phyloP scores from a whole-genome alignment of 1,284 basidiomycete genomes.

The Puccinia polysora region DNA sequence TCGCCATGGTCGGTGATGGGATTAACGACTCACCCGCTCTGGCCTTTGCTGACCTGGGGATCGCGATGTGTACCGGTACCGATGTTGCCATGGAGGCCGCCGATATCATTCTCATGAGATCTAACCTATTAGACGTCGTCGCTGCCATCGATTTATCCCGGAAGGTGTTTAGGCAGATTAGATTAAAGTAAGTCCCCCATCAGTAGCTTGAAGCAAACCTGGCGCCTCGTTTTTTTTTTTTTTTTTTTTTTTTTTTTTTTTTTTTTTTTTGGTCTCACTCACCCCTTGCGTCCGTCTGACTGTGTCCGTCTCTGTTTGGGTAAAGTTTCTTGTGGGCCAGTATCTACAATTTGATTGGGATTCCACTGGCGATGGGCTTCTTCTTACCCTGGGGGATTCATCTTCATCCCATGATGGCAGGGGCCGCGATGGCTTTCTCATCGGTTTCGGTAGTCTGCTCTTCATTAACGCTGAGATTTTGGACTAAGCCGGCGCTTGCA shows the following conservation, averaged over 20 bases:
- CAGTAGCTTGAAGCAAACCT: neutral
- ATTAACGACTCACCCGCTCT: constrained; percentile 98
- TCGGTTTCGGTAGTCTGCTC: constrained; percentile 92
- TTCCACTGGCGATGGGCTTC: constrained; percentile 97
- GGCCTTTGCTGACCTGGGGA: constrained; percentile 88
- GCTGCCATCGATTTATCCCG: constrained; percentile 86
- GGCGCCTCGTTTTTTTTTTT: neutral
- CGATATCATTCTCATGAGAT: constrained; percentile 94
- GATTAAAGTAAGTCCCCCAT: constrained; percentile 54
- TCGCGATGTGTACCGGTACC: constrained; percentile 90
- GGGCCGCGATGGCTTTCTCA: constrained; percentile 94
- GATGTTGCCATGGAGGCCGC: constrained; percentile 97
- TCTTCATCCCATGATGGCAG: constrained; percentile 97
- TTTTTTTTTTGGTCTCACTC: neutral
- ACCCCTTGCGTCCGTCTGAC: constrained; percentile 52
- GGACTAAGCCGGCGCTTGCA: constrained; percentile 50
- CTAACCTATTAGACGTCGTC: constrained; percentile 91
- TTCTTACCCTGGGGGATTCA: constrained; percentile 86
- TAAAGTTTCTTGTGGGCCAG: constrained; percentile 50
- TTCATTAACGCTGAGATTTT: constrained; percentile 69
- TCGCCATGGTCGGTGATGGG: constrained; percentile 83
- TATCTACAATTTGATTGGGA: constrained; percentile 81
- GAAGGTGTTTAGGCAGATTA: constrained; percentile 84
- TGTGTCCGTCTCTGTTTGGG: no score
- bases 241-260: neutral